A percentile compares a stretch with the other conserved stretches of the same genome.
These are phyloP conservation scores for Lagerstroemia speciosa DNA, from an alignment of 345 rosid genomes.

Conservation along the genomic window DNA sequence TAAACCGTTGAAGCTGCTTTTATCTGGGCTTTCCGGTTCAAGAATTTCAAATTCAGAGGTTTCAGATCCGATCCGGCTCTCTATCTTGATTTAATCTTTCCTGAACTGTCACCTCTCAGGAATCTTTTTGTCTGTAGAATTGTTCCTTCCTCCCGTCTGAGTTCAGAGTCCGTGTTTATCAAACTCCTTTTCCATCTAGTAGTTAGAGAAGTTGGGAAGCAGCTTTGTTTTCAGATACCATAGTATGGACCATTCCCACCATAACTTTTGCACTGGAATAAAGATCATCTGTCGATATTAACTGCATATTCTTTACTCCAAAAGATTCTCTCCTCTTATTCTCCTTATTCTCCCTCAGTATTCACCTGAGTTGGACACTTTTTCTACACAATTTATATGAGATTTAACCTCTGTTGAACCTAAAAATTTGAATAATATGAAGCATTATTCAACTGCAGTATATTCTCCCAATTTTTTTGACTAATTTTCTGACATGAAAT, in stretches of 20 bases:
- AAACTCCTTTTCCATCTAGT: not conserved
- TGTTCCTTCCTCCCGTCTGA: not conserved
- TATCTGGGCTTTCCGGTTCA: not conserved
- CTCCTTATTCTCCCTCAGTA: too few species aligned
- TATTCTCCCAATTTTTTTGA: too few species aligned
- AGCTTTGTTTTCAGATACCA: not conserved
- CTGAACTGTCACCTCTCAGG: not conserved
- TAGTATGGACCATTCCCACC: too few species aligned
- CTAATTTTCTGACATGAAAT: too few species aligned
- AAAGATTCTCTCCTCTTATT: too few species aligned
- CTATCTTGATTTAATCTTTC: not conserved
- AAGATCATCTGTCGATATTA: not conserved
- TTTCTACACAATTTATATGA: too few species aligned
- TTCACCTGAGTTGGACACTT: too few species aligned
- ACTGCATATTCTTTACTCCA: too few species aligned
- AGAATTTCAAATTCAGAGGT: not conserved
- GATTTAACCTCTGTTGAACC: too few species aligned
- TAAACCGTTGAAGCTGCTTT: constrained; percentile 44
- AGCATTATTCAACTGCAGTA: too few species aligned
- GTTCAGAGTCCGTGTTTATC: not conserved
- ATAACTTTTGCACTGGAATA: not conserved
- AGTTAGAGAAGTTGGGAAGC: too few species aligned
- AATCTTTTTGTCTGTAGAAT: not conserved
- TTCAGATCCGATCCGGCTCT: not conserved
- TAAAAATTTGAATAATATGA: too few species aligned